Evolutionary conservation across 768 basidiomycete species (phyloP), one percentile per base, ranked within the genome.

Genomic region (Grammothele lineata): DNA sequence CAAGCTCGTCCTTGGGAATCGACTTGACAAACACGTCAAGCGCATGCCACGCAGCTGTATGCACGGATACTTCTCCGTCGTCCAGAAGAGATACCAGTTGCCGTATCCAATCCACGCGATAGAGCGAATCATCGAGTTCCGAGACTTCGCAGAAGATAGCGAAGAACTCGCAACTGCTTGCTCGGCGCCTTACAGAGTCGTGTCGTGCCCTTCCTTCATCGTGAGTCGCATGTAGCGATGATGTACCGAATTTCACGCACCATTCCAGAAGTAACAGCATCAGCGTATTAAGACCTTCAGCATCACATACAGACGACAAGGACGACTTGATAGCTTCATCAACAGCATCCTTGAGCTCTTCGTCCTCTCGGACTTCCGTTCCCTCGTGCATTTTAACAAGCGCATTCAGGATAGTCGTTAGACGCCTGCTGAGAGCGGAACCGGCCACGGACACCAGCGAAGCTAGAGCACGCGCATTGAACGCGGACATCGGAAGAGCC

Each of bases 391-490:
- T 84, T 59, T 81, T 85, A 44, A 93, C 82, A 14, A 98, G 70
- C 0, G 95, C 80, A 43, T 70, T 80, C 52, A 98, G 67, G 27
- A 98, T 88, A 19, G 81, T 73, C 3, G 78, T 84, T 39, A 98
- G 65, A 18, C 94, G 81, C 57, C 80, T 81, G 68, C 87, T 96
- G 43, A 98, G 70, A 0, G 96, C 92, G 43, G 76, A 78, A 3
- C 96, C 95, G 32, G 96, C 96, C 10, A 98, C 96, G 0, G 89
- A 87, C 12, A 98, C 92, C 32, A 99, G 75, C 0, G 93, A 85
- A 2, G 85, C 87, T 9, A 98, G 71, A 2, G 95, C 96, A 5
- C 85, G 83, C 15, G 89, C 91, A 60, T 98, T 98, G 83, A 97
- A 98, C 8, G 86, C 81, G 3, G 93, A 83, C 80, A 98, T 95